Percentiles rank a stretch among this genome's conserved stretches.
Evolutionary conservation across 306 rosid genomes (phyloP).

Genomic region (Lathyrus sativus): DNA sequence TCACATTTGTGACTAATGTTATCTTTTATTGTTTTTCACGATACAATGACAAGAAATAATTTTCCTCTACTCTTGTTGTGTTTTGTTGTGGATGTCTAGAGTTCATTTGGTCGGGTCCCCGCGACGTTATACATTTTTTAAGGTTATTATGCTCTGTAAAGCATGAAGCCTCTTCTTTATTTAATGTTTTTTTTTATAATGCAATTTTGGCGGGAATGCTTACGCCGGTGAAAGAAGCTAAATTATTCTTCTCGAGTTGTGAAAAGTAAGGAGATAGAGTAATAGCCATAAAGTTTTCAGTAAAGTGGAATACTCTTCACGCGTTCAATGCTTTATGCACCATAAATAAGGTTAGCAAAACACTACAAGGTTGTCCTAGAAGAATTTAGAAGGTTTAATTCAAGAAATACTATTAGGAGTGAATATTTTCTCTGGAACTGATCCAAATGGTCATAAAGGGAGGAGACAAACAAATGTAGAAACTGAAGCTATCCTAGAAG

Average conservation of each 20-base stretch:
- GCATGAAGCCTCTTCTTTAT: background rate
- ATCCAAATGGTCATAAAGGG: background rate
- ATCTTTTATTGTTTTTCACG: slow-evolving; percentile 20
- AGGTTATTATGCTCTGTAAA: slow-evolving; percentile 12
- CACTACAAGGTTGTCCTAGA: background rate
- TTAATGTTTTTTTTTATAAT: background rate
- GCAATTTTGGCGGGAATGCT: slow-evolving; percentile 4
- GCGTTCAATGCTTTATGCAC: slow-evolving; percentile 9
- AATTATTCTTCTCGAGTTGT: background rate
- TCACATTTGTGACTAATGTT: slow-evolving; percentile 21
- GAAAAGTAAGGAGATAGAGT: slow-evolving; percentile 8
- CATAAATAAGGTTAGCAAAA: slow-evolving; percentile 11
- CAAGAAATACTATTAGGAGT: slow-evolving; percentile 22
- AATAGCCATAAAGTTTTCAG: background rate
- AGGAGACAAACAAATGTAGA: background rate
- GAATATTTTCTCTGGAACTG: background rate
- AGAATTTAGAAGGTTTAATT: slow-evolving; percentile 4
- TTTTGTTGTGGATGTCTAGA: slow-evolving; percentile 25
- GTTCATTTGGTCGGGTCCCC: slow-evolving; percentile 8
- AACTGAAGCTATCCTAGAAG: background rate
- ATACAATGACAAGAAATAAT: slow-evolving; percentile 11
- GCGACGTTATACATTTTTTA: background rate
- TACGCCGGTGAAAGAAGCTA: slow-evolving; percentile 4
- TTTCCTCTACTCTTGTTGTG: background rate
- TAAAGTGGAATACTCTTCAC: background rate